Conservation (phyloP, 768 basidiomycete genomes). For the Tephrocybe sp. region DNA sequence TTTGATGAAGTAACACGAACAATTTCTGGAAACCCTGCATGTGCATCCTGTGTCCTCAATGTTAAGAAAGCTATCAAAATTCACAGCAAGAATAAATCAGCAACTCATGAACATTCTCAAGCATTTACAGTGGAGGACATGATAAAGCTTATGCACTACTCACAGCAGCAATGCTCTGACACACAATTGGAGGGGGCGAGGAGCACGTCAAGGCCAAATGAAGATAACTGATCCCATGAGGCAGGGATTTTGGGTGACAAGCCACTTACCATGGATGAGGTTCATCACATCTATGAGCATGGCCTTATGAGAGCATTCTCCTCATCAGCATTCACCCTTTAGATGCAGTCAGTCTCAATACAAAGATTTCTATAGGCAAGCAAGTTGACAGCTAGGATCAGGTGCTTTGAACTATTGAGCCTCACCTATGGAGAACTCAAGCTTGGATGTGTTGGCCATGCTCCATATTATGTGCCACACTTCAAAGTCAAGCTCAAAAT, state of each 20-base stretch:
- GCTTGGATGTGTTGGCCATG: no score
- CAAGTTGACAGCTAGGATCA: no score
- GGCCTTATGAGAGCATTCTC: conserved; percentile 28
- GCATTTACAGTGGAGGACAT: conserved; percentile 33
- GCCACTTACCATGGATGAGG: conserved; percentile 3
- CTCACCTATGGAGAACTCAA: no score
- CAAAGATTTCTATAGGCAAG: no score
- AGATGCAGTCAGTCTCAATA: no score
- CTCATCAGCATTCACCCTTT: conserved; percentile 26
- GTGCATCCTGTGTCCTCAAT: conserved; percentile 20
- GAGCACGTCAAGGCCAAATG: no score
- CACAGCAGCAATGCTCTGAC: conserved; percentile 19
- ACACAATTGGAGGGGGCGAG: conserved; percentile 1
- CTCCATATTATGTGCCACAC: conserved; percentile 17
- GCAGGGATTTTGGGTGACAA: not conserved
- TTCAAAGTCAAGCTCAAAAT: conserved; percentile 21
- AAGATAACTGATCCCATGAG: no score
- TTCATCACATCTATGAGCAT: conserved; percentile 23
- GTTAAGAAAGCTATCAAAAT: conserved; percentile 26
- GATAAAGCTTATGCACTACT: conserved; percentile 25
- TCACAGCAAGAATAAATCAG: conserved; percentile 19
- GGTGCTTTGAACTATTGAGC: conserved; percentile 31
- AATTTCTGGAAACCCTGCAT: conserved; percentile 30
- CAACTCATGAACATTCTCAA: conserved; percentile 28
- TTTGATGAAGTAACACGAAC: conserved; percentile 20